Evolutionary conservation across 1,139 yeast genomes (phyloP).

Genomic region (Candida gigantensis): DNA sequence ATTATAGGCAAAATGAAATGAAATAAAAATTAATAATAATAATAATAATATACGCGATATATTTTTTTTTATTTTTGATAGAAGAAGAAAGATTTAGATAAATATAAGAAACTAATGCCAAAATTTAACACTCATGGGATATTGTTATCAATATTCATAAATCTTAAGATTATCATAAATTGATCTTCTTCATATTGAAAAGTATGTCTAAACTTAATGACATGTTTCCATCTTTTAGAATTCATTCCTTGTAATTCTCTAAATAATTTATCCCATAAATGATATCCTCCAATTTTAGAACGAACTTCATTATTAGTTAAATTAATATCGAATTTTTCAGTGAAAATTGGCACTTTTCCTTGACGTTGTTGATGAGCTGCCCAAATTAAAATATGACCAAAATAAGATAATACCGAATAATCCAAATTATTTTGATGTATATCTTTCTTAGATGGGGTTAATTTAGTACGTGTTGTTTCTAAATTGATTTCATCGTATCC

Average conservation of each 20-base stretch:
- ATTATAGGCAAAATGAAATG: too few species aligned
- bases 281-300: constrained; percentile 41
- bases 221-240: constrained; percentile 49
- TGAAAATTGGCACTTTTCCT: constrained; percentile 19
- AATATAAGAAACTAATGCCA: too few species aligned
- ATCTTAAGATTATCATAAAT: constrained; percentile 41
- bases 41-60: too few species aligned
- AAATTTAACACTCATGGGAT: constrained; percentile 12
- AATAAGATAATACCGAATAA: constrained; percentile 39
- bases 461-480: constrained; percentile 34
- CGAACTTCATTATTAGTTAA: constrained; percentile 22
- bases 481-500: constrained; percentile 37
- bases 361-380: constrained; percentile 29
- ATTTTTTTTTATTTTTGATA: too few species aligned
- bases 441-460: constrained; percentile 37
- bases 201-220: constrained; percentile 39
- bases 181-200: constrained; percentile 47
- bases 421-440: constrained; percentile 42
- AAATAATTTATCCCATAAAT: constrained; percentile 46
- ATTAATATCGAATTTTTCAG: constrained; percentile 23
- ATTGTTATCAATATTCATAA: constrained; percentile 25
- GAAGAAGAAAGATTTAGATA: too few species aligned
- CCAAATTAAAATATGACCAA: constrained; percentile 48
- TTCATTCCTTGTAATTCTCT: constrained; percentile 38
- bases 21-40: too few species aligned